phyloP scores from a whole-genome alignment of 2,329 filamentous ascomycete genomes.

The Exophiala aquamarina region DNA sequence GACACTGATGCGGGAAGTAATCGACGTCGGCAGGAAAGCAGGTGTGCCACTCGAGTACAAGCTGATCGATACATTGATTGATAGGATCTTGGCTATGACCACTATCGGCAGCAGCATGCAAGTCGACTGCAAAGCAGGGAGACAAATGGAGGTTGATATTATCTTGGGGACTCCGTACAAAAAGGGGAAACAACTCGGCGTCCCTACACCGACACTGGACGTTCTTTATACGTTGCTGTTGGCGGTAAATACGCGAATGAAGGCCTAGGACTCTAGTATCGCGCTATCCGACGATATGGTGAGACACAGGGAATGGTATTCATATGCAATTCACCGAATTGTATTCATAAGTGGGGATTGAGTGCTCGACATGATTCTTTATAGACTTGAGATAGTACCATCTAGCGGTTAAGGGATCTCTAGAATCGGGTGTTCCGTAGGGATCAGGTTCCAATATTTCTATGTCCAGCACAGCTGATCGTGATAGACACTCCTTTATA shows the following conservation, averaged over 20 bases:
- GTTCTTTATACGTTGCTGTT: conserved; percentile 34
- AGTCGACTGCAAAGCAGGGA: conserved; percentile 41
- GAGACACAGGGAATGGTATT: too few relatives aligned
- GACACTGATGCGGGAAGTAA: conserved; percentile 45
- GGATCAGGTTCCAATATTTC: too few relatives aligned
- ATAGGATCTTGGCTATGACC: conserved; percentile 40
- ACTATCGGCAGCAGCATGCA: conserved; percentile 48
- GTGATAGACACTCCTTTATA: too few relatives aligned
- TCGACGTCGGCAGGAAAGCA: conserved; percentile 40
- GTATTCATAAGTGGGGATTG: too few relatives aligned
- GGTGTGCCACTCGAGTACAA: conserved; percentile 39
- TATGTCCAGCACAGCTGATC: too few relatives aligned
- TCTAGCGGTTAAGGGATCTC: too few relatives aligned
- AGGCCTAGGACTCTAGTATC: too few relatives aligned
- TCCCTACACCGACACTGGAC: conserved; percentile 42
- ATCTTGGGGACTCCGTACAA: conserved; percentile 45
- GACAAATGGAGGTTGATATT: conserved; percentile 48
- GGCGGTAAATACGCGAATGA: conserved; percentile 23
- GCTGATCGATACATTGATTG: conserved; percentile 40
- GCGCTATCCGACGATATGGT: too few relatives aligned
- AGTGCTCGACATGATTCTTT: too few relatives aligned
- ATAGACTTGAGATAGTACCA: too few relatives aligned
- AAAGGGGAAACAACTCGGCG: conserved; percentile 40
- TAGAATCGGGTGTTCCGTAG: too few relatives aligned
- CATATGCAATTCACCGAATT: too few relatives aligned